Percentiles rank a stretch among this genome's conserved stretches.
phyloP scores from a whole-genome alignment of 176 grass and related monocot species.

The Avena insularis region DNA sequence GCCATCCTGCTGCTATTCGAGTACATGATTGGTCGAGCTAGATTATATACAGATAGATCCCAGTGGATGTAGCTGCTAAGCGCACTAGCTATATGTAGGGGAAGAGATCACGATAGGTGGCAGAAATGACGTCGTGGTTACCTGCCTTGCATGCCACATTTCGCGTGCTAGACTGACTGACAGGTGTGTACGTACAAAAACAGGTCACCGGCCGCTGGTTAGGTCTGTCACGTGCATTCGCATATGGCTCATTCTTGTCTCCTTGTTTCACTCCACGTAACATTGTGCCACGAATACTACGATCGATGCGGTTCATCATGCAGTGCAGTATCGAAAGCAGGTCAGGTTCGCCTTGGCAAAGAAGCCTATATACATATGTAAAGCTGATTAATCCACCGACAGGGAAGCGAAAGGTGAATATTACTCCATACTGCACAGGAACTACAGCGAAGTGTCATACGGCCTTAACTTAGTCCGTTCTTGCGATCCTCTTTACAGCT shows the following conservation, averaged over 20 bases:
- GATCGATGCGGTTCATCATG: not conserved
- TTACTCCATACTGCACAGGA: not conserved
- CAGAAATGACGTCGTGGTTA: not conserved
- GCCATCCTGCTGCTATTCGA: not conserved
- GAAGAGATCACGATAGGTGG: not conserved
- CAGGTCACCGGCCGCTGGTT: not conserved
- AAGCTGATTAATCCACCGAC: not conserved
- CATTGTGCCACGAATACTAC: not conserved
- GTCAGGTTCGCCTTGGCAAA: not conserved
- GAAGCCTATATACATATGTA: not conserved
- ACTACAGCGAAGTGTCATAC: not conserved
- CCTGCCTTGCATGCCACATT: conserved; percentile 37
- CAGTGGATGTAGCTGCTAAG: not conserved
- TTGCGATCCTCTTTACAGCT: conserved; percentile 11
- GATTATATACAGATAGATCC: not conserved
- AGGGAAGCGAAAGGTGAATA: not conserved
- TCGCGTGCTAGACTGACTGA: not conserved
- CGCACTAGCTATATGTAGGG: not conserved
- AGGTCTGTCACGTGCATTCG: not conserved
- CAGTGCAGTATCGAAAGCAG: not conserved
- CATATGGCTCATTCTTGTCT: not conserved
- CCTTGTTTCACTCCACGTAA: conserved; percentile 6
- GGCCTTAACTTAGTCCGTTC: not conserved
- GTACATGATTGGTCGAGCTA: not conserved
- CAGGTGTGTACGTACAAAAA: conserved; percentile 9